Evolutionary conservation across 106 monocot genomes (phyloP).

Genomic region (Platanthera zijinensis): DNA sequence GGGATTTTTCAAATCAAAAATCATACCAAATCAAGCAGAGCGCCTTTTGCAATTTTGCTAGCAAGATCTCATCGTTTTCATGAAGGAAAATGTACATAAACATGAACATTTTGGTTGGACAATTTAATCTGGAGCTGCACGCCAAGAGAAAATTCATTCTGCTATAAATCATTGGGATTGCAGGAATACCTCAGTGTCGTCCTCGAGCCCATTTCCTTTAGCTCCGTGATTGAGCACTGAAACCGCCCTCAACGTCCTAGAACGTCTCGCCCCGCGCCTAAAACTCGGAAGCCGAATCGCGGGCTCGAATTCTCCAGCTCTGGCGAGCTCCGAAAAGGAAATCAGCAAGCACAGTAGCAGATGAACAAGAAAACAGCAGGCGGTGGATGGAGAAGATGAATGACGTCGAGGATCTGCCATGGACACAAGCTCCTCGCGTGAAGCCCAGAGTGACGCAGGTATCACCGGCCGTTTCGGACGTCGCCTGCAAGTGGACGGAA

Average conservation of each 20-base stretch:
- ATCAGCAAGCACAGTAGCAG: not conserved
- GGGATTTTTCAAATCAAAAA: no score
- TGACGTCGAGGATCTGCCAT: not conserved
- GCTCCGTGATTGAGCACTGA: constrained; percentile 10
- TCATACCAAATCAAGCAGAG: no score
- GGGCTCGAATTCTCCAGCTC: constrained; percentile 4
- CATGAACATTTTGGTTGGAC: no score
- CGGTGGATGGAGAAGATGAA: not conserved
- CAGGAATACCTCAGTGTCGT: constrained; percentile 1
- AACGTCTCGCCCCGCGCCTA: constrained; percentile 3
- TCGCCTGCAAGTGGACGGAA: no score
- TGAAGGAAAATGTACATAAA: no score
- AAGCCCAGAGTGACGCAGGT: no score
- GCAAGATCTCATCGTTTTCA: no score
- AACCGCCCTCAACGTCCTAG: constrained; percentile 9
- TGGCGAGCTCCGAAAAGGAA: not conserved
- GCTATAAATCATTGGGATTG: no score
- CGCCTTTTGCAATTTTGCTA: no score
- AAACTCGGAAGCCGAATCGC: constrained; percentile 8
- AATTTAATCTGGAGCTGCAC: no score
- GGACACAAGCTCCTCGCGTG: not conserved
- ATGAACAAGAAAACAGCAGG: not conserved
- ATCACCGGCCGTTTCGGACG: no score
- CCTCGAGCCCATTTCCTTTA: constrained; percentile 10
- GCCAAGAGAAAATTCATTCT: no score